These are phyloP conservation scores for Brassica balearica DNA, from an alignment of 441 rosid genomes.

Conservation along the genomic window DNA sequence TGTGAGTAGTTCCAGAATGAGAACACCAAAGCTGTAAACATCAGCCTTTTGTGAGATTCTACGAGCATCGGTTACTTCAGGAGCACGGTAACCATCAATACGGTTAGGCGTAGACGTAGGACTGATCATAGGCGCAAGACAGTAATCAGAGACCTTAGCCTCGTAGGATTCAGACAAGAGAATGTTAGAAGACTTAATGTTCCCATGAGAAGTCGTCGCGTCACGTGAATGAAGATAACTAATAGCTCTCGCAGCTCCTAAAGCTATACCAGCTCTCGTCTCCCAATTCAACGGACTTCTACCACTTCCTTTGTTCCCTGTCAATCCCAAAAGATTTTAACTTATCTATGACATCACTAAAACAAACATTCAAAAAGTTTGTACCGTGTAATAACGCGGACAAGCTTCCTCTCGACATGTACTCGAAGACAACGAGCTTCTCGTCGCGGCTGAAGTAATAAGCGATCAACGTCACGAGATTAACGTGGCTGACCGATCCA, in stretches of 20 bases:
- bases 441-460: slow-evolving; percentile 80
- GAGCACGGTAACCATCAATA: slow-evolving; percentile 68
- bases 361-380: not conserved
- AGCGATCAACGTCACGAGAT: slow-evolving; percentile 73
- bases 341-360: not conserved
- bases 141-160: slow-evolving; percentile 66
- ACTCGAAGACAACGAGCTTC: slow-evolving; percentile 84
- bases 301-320: slow-evolving; percentile 63
- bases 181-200: slow-evolving; percentile 64
- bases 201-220: slow-evolving; percentile 59
- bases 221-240: slow-evolving; percentile 60
- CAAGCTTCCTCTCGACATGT: slow-evolving; percentile 89
- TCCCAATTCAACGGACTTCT: slow-evolving; percentile 73
- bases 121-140: slow-evolving; percentile 60
- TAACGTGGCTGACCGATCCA: slow-evolving; percentile 56
- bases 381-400: slow-evolving; percentile 88
- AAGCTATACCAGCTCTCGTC: slow-evolving; percentile 57
- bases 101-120: slow-evolving; percentile 58
- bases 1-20: slow-evolving; percentile 66
- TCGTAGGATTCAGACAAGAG: slow-evolving; percentile 59
- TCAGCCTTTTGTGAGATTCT: slow-evolving; percentile 69
- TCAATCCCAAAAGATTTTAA: not conserved
- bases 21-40: slow-evolving; percentile 71
- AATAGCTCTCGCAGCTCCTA: slow-evolving; percentile 63
- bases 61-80: slow-evolving; percentile 64